Percentiles rank a stretch among this genome's conserved stretches.
These are phyloP conservation scores for Vachellia pachyceras DNA, from an alignment of 306 rosid species.

Conservation along the genomic window DNA sequence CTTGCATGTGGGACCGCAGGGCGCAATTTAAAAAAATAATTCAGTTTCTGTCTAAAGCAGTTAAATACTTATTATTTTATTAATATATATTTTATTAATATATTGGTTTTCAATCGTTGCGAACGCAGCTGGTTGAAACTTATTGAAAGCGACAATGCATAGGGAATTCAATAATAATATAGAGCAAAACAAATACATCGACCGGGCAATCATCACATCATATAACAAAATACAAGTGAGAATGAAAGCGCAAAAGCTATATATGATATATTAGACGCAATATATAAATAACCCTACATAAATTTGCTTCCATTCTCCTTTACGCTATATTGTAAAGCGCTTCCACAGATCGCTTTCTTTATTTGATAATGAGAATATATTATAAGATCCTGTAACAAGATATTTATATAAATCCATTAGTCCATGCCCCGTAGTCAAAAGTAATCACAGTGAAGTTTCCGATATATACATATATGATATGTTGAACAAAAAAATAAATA, in stretches of 20 bases:
- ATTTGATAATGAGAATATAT: conserved; percentile 38
- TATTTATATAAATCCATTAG: not conserved
- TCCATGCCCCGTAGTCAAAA: not conserved
- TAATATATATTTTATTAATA: too few relatives aligned
- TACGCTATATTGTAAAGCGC: conserved; percentile 24
- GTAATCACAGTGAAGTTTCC: not conserved
- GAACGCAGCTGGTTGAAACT: too few relatives aligned
- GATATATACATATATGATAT: not conserved
- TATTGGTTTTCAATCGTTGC: too few relatives aligned
- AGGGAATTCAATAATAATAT: conserved; percentile 16
- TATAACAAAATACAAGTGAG: not conserved
- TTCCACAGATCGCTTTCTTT: conserved; percentile 52
- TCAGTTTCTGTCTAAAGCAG: too few relatives aligned
- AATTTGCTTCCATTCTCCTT: conserved; percentile 50
- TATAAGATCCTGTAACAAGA: conserved; percentile 46
- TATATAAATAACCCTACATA: conserved; percentile 8
- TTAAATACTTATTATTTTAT: too few relatives aligned
- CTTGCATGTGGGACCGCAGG: too few relatives aligned
- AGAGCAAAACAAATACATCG: not conserved
- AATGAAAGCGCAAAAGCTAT: conserved; percentile 14
- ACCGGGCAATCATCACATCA: conserved; percentile 27
- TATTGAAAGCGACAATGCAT: conserved; percentile 40
- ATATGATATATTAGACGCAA: not conserved
- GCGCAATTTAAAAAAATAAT: too few relatives aligned
- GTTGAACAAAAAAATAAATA: too few relatives aligned